A percentile compares a stretch with the other conserved stretches of the same genome.
phyloP scores from a whole-genome alignment of 169 alveolate species.

The Eimeria falciformis region DNA sequence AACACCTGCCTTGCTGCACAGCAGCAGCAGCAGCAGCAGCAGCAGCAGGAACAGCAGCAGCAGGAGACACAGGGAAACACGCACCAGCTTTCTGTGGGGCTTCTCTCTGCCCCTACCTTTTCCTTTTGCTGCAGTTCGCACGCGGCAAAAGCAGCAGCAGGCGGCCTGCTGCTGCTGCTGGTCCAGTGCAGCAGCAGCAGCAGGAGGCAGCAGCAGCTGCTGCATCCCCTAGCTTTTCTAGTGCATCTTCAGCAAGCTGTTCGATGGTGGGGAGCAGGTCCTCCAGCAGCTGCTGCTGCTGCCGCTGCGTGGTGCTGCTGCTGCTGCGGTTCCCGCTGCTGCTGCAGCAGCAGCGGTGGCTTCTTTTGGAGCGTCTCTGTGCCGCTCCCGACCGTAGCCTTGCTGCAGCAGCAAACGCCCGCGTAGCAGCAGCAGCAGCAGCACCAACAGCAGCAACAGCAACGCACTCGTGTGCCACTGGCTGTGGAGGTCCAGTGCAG shows the following conservation, averaged over 20 bases:
- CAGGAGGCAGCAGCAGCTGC: constrained; percentile 1
- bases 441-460: constrained; percentile 7
- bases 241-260: background rate
- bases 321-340: constrained; percentile 36
- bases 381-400: constrained; percentile 40
- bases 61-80: background rate
- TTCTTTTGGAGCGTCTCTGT: constrained; percentile 41
- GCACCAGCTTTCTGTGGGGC: constrained; percentile 11
- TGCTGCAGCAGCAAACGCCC: constrained; percentile 15
- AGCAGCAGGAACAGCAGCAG: constrained; percentile 31
- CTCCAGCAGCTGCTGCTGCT: constrained; percentile 42
- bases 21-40: constrained; percentile 27
- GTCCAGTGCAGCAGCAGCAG: constrained; percentile 34
- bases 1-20: background rate
- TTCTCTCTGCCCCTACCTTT: constrained; percentile 4
- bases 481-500: no score
- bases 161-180: constrained; percentile 28
- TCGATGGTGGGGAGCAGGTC: background rate
- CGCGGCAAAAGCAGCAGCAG: background rate
- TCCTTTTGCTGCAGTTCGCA: background rate
- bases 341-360: constrained; percentile 63
- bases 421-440: constrained; percentile 16
- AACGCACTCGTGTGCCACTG: no score
- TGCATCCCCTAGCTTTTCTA: background rate
- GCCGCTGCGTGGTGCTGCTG: constrained; percentile 14